Conservation (phyloP, 345 rosid genomes). For the Erodium maritimum region DNA sequence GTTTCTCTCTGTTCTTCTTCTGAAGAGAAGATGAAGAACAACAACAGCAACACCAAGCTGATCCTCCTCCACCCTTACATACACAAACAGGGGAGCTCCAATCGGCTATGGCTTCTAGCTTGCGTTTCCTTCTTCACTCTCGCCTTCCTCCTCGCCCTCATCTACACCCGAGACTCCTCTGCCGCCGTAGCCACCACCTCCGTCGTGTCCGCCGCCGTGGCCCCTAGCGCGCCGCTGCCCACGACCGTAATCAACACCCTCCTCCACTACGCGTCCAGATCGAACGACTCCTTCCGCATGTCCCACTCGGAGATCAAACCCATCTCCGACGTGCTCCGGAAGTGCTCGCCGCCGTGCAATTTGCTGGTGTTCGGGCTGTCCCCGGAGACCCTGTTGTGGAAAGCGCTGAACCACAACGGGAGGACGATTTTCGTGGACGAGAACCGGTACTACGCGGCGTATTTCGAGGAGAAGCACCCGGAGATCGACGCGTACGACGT, state of each 20-base stretch:
- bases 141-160: conserved; percentile 64
- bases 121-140: conserved; percentile 69
- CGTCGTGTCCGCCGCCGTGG: conserved; percentile 13
- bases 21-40: conserved; percentile 38
- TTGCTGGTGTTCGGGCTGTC: conserved; percentile 83
- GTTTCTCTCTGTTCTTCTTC: too few relatives aligned
- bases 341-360: conserved; percentile 78
- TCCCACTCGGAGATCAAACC: conserved; percentile 56
- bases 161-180: conserved; percentile 32
- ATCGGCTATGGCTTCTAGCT: conserved; percentile 80
- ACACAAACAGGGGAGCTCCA: conserved; percentile 79
- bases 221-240: conserved; percentile 34
- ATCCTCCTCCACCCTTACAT: conserved; percentile 88
- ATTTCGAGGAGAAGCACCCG: conserved; percentile 71
- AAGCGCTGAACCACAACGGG: conserved; percentile 76
- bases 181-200: conserved; percentile 11
- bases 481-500: conserved; percentile 85
- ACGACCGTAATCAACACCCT: conserved; percentile 62
- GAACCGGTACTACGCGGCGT: conserved; percentile 84
- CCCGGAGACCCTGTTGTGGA: conserved; percentile 92
- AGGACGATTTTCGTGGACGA: conserved; percentile 83
- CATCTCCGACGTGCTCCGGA: conserved; percentile 69
- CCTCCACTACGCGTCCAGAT: conserved; percentile 68
- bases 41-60: conserved; percentile 69
- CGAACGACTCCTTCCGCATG: conserved; percentile 80